These are phyloP conservation scores for Trichoderma hamatum DNA, from an alignment of 2,329 filamentous ascomycete species.

Conservation along the genomic window DNA sequence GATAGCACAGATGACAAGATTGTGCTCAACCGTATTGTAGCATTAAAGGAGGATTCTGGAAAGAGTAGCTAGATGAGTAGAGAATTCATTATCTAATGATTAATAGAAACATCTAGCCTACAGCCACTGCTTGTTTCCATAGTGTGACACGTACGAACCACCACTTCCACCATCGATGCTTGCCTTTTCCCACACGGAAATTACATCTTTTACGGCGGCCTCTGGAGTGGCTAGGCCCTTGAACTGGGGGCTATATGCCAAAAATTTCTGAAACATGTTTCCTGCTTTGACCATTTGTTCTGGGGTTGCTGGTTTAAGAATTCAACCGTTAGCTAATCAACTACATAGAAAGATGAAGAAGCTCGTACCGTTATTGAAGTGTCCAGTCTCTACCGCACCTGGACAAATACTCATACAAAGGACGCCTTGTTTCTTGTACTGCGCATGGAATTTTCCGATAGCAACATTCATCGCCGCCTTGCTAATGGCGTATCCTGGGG, in stretches of 20 bases:
- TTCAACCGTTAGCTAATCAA: not conserved
- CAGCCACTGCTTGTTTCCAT: conserved; percentile 7
- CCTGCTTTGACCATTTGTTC: not conserved
- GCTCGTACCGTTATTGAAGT: not conserved
- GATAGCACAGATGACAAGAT: conserved; percentile 74
- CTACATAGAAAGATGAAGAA: too few species aligned
- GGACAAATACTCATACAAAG: conserved; percentile 7
- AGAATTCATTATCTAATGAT: not conserved
- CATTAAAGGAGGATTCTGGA: conserved; percentile 72
- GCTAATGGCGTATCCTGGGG: not conserved
- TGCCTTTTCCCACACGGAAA: conserved; percentile 3
- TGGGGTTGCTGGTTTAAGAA: not conserved
- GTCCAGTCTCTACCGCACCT: not conserved
- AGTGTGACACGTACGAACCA: conserved; percentile 4
- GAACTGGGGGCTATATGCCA: not conserved
- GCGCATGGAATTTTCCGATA: not conserved
- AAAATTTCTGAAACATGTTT: not conserved
- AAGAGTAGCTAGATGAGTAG: conserved; percentile 8
- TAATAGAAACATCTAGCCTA: not conserved
- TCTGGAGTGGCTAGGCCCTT: not conserved
- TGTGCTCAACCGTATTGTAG: conserved; percentile 84
- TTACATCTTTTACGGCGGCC: not conserved
- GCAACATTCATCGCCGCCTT: conserved; percentile 10
- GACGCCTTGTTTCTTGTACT: not conserved
- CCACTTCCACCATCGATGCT: not conserved